Evolutionary conservation across 2,329 filamentous ascomycete genomes (phyloP).

Genomic region (Aspergillus transmontanensis): DNA sequence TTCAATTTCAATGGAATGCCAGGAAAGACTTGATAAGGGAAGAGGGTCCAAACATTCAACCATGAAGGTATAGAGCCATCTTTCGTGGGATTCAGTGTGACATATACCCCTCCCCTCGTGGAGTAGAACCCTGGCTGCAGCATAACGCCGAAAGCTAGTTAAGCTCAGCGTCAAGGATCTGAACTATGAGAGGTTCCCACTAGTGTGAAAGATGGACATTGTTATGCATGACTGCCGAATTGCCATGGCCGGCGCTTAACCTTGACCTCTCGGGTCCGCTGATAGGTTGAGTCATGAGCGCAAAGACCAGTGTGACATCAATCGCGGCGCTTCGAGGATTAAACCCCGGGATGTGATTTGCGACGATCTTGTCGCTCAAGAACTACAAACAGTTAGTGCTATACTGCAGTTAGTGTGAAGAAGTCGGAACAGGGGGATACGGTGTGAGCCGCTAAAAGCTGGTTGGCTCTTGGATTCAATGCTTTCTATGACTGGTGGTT

Average conservation of each 20-base stretch:
- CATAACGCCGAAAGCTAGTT: slow-evolving; percentile 7
- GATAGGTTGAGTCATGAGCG: slow-evolving; percentile 24
- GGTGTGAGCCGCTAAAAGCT: not conserved
- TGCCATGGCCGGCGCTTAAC: slow-evolving; percentile 33
- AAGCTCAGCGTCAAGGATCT: slow-evolving; percentile 23
- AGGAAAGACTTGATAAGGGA: not conserved
- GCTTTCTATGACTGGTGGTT: not conserved
- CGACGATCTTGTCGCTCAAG: slow-evolving; percentile 11
- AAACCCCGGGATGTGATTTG: slow-evolving; percentile 14
- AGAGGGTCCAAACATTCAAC: not conserved
- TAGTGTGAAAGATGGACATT: slow-evolving; percentile 24
- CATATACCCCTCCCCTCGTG: slow-evolving; percentile 11
- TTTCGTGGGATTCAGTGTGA: slow-evolving; percentile 5
- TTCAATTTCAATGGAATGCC: not conserved
- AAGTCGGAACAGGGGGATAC: not conserved
- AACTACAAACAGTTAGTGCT: slow-evolving; percentile 5
- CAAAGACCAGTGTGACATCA: slow-evolving; percentile 12
- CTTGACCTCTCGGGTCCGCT: slow-evolving; percentile 15
- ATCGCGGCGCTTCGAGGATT: slow-evolving; percentile 20
- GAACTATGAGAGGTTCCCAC: slow-evolving; percentile 23
- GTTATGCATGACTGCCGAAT: slow-evolving; percentile 16
- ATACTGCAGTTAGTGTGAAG: slow-evolving; percentile 1
- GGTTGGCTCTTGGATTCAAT: not conserved
- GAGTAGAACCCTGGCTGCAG: not conserved
- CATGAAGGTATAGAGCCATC: not conserved